Evolutionary conservation across 2,329 filamentous ascomycete species (phyloP).

Genomic region (Diplodia seriata): DNA sequence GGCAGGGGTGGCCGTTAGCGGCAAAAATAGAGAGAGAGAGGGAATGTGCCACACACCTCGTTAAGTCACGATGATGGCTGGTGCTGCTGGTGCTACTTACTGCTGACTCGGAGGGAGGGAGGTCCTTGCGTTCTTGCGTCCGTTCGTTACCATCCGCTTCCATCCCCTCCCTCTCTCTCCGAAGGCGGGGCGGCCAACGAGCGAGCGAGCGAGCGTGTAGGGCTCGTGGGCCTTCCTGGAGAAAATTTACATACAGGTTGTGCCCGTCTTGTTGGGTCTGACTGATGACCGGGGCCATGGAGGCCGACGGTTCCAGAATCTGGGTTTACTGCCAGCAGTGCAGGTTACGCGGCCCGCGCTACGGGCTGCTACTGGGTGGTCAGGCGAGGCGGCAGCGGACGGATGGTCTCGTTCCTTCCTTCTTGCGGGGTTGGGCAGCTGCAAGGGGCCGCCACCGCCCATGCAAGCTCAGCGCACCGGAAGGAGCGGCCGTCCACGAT

Average conservation of each 20-base stretch:
- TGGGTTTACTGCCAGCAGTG: not conserved
- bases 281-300: not conserved
- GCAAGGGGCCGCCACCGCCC: slow-evolving; percentile 21
- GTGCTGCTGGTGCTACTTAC: not conserved
- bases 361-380: not conserved
- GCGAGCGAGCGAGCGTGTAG: not conserved
- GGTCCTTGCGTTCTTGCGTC: not conserved
- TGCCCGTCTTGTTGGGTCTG: not conserved
- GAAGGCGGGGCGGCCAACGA: no score
- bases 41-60: not conserved
- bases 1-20: slow-evolving; percentile 6
- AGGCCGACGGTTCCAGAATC: not conserved
- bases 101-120: not conserved
- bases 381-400: not conserved
- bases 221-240: not conserved
- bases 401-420: not conserved
- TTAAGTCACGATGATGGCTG: not conserved
- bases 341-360: slow-evolving; percentile 4
- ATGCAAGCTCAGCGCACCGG: slow-evolving; percentile 2
- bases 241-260: not conserved
- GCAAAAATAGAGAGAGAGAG: not conserved
- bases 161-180: not conserved
- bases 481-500: slow-evolving; percentile 9
- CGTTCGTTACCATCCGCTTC: not conserved
- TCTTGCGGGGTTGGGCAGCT: slow-evolving; percentile 25